Evolutionary conservation across 805 yeast genomes (phyloP), one percentile per base, ranked within the genome.

Genomic region (Blastobotrys peoriensis): DNA sequence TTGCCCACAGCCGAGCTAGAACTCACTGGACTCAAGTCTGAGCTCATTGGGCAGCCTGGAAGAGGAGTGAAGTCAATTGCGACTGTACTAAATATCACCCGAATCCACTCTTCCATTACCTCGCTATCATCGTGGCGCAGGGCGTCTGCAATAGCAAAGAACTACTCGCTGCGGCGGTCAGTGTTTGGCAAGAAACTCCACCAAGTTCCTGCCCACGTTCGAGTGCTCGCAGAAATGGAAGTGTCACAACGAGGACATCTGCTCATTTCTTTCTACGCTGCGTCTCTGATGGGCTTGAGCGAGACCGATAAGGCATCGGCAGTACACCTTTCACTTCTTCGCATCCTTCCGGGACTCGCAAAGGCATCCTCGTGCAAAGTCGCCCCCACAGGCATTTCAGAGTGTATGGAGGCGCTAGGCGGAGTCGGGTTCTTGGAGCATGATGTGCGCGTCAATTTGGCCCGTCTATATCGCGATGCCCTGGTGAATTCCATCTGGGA

Each of bases 401-500:
- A 60, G 39, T 61, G 65, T 38, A 60, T 60, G 63, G 64, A 60
- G 37, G 60, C 61, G 8, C 43, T 60, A 10, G 64, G 64, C 18
- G 64, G 64, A 3, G 55, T 55, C 1, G 64, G 64, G 16, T 60
- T 59, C 38, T 42, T 61, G 42, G 64, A 58, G 38, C 58, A 59
- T 39, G 65, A 61, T 25, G 53, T 55, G 4, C 53, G 48, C 27
- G 36, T 61, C 42, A 59, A 60, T 41, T 56, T 60, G 36, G 64
- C 57, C 2, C 42, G 62, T 2, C 40, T 59, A 2, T 48, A 46
- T 23, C 46, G 62, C 16, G 64, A 60, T 36, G 48, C 60, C 9
- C 65, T 61, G 44, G 64, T 60, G 5, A 55, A 55, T 10, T 46
- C 60, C 15, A 60, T 60, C 28, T 60, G 64, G 64, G 64, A 60